These are phyloP conservation scores for Microdochium trichocladiopsis DNA, from an alignment of 2,329 filamentous ascomycete species.

Conservation along the genomic window DNA sequence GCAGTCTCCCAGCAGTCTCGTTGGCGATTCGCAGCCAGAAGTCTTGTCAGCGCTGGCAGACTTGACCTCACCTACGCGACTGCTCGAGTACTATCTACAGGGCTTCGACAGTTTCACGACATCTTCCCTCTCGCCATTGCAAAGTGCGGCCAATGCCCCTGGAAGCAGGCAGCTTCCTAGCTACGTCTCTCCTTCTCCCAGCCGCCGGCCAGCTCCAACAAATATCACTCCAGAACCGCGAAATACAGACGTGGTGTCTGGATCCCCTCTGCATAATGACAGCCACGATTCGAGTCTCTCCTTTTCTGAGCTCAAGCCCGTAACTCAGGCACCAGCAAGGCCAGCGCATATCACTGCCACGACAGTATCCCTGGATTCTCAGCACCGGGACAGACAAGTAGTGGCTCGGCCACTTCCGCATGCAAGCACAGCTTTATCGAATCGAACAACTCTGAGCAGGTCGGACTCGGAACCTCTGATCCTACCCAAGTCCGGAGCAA, in stretches of 20 bases:
- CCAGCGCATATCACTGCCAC: background rate
- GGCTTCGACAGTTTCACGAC: constrained; percentile 18
- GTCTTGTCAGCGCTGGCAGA: constrained; percentile 19
- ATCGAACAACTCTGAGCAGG: background rate
- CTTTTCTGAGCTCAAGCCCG: background rate
- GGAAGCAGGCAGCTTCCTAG: background rate
- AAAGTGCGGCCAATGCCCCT: background rate
- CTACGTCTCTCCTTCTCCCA: background rate
- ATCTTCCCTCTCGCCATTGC: constrained; percentile 8
- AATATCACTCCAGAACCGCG: background rate
- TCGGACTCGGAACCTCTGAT: background rate
- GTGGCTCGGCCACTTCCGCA: background rate
- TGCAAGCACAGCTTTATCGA: too few relatives aligned
- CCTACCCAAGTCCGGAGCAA: background rate
- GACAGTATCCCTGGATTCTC: too few relatives aligned
- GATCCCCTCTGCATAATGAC: background rate
- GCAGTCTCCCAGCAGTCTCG: constrained; percentile 38
- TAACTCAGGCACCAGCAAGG: constrained; percentile 8
- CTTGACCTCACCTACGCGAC: constrained; percentile 40
- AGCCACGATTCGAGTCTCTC: background rate
- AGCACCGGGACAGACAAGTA: too few relatives aligned
- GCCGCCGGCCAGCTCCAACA: background rate
- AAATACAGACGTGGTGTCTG: background rate
- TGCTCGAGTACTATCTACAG: constrained; percentile 42
- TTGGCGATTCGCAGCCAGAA: constrained; percentile 47